Base-by-base conservation (phyloP, 257 asterid genomes). In the Coffea canephora region DNA sequence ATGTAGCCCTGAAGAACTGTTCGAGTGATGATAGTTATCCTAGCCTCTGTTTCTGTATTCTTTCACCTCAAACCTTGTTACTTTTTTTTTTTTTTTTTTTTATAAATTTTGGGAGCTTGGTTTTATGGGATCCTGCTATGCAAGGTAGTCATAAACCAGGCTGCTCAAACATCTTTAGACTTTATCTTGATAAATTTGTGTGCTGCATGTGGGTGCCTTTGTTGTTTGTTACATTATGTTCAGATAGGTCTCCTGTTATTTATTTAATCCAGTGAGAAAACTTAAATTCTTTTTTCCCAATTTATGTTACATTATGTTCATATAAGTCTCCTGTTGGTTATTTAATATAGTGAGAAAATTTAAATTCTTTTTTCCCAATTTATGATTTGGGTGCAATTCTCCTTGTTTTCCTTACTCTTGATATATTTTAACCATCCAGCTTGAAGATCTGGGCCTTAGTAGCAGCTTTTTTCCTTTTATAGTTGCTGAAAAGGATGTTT, bases 391-490 rank as follows among this genome's bases (percentile, higher is more conserved):
- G 3, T 59, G 31, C 14, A 55, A 21, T 62, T 16, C 39, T n/a
- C 36, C 39, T 62, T 10, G 36, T 62, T 25, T 62, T n/a, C n/a
- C 68, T 62, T n/a, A 62, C 6, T n/a, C 3, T 1, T 5, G 39
- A 62, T 36, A 62, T 62, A 8, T 62, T n/a, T 62, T 36, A n/a
- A 62, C 25, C 6, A 62, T 62, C 36, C 68, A 92, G 96, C 89
- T 92, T 81, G 97, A 92, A 84, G 91, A 91, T 82, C 81, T 84
- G 67, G 94, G 92, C 76, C 90, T 91, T 41, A 86, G 93, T 80
- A 88, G 92, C 89, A 87, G 89, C 83, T 92, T 85, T 87, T 86
- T 84, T 86, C 94, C 95, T 61, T 89, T 93, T 83, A 90, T 90
- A 80, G 88, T 91, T 86, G 92, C 93, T 1, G 96, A 92, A 80